Conservation (phyloP, 805 yeast genomes). For the Pichia paraexigua region DNA sequence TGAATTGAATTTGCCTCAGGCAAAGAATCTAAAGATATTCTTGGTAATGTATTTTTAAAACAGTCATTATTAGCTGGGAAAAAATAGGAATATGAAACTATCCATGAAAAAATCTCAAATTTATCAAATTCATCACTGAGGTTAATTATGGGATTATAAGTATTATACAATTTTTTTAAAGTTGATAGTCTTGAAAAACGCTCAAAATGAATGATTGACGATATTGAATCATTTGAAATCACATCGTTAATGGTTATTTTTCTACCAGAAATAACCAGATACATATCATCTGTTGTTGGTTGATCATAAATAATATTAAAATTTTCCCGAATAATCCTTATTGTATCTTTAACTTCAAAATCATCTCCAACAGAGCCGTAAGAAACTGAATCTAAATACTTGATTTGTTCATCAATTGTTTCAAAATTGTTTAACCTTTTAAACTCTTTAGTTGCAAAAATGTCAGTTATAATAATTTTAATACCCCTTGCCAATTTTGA, state of each 20-base stretch:
- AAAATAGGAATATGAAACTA: constrained; percentile 17
- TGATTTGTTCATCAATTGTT: constrained; percentile 3
- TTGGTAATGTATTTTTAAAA: constrained; percentile 15
- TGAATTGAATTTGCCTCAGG: constrained; percentile 6
- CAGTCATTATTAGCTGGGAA: constrained; percentile 25
- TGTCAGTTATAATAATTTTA: constrained; percentile 17
- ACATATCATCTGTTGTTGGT: neutral
- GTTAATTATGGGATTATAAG: neutral
- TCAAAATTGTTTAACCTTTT: constrained; percentile 2
- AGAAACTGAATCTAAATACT: neutral
- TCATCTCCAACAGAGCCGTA: neutral
- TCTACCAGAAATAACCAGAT: constrained; percentile 42
- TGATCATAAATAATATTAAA: neutral
- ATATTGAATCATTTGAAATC: neutral
- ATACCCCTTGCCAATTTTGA: constrained; percentile 4
- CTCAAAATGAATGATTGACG: constrained; percentile 10
- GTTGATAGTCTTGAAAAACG: constrained; percentile 4
- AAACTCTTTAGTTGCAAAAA: constrained; percentile 3
- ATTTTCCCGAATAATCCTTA: neutral
- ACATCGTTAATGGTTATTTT: constrained; percentile 22
- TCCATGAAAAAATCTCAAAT: constrained; percentile 20
- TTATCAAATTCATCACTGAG: constrained; percentile 5
- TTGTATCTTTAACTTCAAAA: neutral
- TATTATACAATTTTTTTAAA: neutral
- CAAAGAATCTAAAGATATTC: constrained; percentile 13